Evolutionary conservation across 306 rosid genomes (phyloP).

Genomic region (Trifolium fragiferum): DNA sequence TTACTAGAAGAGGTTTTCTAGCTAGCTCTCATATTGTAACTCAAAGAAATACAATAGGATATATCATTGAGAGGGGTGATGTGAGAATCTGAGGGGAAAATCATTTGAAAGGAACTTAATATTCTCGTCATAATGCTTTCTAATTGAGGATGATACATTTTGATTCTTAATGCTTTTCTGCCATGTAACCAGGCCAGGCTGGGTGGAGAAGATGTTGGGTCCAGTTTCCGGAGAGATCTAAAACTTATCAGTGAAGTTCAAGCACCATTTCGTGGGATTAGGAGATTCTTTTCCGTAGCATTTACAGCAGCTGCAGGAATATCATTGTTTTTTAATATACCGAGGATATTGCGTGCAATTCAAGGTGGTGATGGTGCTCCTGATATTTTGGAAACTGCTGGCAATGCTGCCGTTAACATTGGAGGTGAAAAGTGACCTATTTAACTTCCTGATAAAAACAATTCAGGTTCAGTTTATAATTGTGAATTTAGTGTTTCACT

Average conservation of each 20-base stretch:
- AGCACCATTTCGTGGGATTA: constrained; percentile 95
- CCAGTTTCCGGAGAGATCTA: constrained; percentile 91
- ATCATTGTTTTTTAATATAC: constrained; percentile 72
- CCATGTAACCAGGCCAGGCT: constrained; percentile 71
- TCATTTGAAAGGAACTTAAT: too few species aligned
- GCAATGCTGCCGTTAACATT: constrained; percentile 87
- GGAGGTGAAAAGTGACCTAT: constrained; percentile 68
- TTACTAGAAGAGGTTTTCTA: constrained; percentile 86
- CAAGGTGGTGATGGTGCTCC: constrained; percentile 86
- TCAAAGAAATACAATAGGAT: too few species aligned
- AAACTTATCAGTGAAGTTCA: constrained; percentile 99
- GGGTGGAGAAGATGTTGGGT: constrained; percentile 98
- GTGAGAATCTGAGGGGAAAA: too few species aligned
- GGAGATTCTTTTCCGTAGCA: constrained; percentile 87
- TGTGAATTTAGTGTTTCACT: constrained; percentile 10
- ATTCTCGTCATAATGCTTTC: too few species aligned
- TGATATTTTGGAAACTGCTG: constrained; percentile 79
- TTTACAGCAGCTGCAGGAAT: constrained; percentile 92
- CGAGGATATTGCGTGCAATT: constrained; percentile 73
- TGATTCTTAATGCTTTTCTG: constrained; percentile 19
- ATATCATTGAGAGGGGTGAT: too few species aligned
- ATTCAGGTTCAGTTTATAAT: constrained; percentile 40
- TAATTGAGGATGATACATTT: too few species aligned
- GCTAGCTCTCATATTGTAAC: constrained; percentile 3
- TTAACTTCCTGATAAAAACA: constrained; percentile 40